Conservation (phyloP, 2,329 filamentous ascomycete genomes). For the Elsinoe ampelina region DNA sequence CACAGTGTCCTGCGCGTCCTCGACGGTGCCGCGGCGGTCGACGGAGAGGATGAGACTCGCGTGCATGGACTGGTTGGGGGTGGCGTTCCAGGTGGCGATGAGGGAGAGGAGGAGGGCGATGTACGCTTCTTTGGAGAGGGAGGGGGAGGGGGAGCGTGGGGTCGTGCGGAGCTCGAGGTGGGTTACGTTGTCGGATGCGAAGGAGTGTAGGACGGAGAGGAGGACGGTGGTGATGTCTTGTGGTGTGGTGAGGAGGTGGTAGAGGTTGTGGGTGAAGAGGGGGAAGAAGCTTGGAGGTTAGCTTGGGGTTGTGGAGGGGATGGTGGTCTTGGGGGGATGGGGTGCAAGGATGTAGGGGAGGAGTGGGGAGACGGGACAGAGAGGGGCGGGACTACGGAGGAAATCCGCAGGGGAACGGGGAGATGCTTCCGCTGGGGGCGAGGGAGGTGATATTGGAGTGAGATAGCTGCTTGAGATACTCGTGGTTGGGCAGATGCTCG, state of each 20-base stretch:
- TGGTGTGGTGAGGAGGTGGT: slow-evolving; percentile 59
- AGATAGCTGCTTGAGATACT: too few species aligned
- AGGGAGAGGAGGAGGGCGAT: slow-evolving; percentile 55
- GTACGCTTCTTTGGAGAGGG: slow-evolving; percentile 55
- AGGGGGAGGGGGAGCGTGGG: slow-evolving; percentile 50
- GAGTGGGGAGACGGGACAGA: too few species aligned
- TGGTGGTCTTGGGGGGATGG: not conserved
- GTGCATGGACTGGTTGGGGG: slow-evolving; percentile 37
- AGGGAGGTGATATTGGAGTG: too few species aligned
- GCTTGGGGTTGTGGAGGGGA: too few species aligned
- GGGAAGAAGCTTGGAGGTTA: slow-evolving; percentile 70
- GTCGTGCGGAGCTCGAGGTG: slow-evolving; percentile 78
- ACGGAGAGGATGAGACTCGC: slow-evolving; percentile 63
- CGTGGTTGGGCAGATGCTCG: too few species aligned
- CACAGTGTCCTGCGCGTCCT: slow-evolving; percentile 55
- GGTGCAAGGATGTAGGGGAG: too few species aligned
- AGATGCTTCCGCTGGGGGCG: too few species aligned
- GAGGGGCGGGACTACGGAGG: too few species aligned
- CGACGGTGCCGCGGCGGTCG: slow-evolving; percentile 54
- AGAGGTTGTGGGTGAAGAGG: slow-evolving; percentile 71
- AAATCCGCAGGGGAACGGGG: too few species aligned
- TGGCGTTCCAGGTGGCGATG: slow-evolving; percentile 46
- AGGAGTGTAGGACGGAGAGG: slow-evolving; percentile 54
- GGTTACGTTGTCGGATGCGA: slow-evolving; percentile 59
- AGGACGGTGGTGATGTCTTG: slow-evolving; percentile 50